Evolutionary conservation across 2,329 filamentous ascomycete species (phyloP).

Genomic region (Diaporthe sp.): DNA sequence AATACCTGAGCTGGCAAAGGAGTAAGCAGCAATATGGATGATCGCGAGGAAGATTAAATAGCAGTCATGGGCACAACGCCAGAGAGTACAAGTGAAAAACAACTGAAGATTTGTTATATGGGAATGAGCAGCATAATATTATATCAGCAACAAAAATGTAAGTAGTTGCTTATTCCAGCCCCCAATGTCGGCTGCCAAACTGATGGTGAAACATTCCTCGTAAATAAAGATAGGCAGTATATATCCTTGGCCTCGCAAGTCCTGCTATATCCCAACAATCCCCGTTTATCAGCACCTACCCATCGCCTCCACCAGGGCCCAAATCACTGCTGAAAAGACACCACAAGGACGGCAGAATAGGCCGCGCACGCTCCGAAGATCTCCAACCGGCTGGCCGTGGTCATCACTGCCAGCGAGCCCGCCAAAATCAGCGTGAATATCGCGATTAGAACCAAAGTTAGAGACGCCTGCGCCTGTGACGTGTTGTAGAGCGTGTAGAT

Average conservation of each 20-base stretch:
- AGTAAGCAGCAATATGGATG: background rate
- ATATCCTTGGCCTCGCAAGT: background rate
- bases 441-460: slow-evolving; percentile 38
- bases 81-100: background rate
- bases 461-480: background rate
- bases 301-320: background rate
- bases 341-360: slow-evolving; percentile 36
- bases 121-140: background rate
- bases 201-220: too few relatives aligned
- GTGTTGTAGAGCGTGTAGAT: slow-evolving; percentile 35
- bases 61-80: background rate
- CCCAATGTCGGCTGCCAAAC: too few relatives aligned
- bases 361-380: slow-evolving; percentile 39
- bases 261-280: too few relatives aligned
- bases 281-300: background rate
- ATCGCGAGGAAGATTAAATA: background rate
- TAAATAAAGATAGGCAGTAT: background rate
- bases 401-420: slow-evolving; percentile 31
- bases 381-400: slow-evolving; percentile 36
- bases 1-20: too few relatives aligned
- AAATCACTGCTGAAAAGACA: slow-evolving; percentile 37
- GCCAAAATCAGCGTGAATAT: slow-evolving; percentile 37
- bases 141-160: background rate
- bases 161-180: background rate
- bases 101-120: background rate